Conservation (phyloP, 495 filamentous ascomycete species). For the Delitschia confertaspora region DNA sequence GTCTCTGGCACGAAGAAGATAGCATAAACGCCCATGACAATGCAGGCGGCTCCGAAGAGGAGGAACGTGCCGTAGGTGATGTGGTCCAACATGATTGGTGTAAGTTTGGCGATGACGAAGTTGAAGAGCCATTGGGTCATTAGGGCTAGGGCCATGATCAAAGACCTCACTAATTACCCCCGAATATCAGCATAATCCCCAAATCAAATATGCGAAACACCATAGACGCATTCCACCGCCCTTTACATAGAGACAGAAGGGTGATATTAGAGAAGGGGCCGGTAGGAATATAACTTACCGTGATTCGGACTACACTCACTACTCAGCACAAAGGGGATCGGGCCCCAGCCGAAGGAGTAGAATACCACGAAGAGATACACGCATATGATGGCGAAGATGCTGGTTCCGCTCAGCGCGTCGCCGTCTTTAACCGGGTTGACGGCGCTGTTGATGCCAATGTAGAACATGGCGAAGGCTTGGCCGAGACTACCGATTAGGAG, state of each 20-base stretch:
- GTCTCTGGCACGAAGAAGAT: slow-evolving; percentile 30
- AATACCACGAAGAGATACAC: slow-evolving; percentile 68
- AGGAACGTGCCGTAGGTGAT: slow-evolving; percentile 38
- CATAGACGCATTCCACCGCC: not conserved
- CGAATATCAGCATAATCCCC: slow-evolving; percentile 5
- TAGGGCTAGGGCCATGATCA: slow-evolving; percentile 47
- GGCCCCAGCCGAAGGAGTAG: slow-evolving; percentile 75
- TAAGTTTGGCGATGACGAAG: slow-evolving; percentile 57
- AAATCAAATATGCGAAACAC: not conserved
- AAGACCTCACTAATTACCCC: slow-evolving; percentile 13
- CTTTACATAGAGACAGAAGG: not conserved
- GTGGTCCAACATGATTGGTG: slow-evolving; percentile 50
- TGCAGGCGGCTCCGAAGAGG: slow-evolving; percentile 32
- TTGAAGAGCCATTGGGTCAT: slow-evolving; percentile 61
- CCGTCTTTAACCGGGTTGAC: slow-evolving; percentile 20
- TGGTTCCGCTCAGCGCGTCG: slow-evolving; percentile 24
- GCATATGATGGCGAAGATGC: slow-evolving; percentile 33
- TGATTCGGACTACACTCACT: slow-evolving; percentile 25
- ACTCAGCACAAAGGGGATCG: slow-evolving; percentile 47
- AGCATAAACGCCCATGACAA: slow-evolving; percentile 28
- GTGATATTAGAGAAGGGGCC: not conserved
- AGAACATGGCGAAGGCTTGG: slow-evolving; percentile 28
- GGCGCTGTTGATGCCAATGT: slow-evolving; percentile 21
- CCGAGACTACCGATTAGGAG: slow-evolving; percentile 18
- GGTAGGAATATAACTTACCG: slow-evolving; percentile 5